Evolutionary conservation across 257 asterid genomes (phyloP), one percentile per base, ranked within the genome.

Genomic region (Misopates orontium): DNA sequence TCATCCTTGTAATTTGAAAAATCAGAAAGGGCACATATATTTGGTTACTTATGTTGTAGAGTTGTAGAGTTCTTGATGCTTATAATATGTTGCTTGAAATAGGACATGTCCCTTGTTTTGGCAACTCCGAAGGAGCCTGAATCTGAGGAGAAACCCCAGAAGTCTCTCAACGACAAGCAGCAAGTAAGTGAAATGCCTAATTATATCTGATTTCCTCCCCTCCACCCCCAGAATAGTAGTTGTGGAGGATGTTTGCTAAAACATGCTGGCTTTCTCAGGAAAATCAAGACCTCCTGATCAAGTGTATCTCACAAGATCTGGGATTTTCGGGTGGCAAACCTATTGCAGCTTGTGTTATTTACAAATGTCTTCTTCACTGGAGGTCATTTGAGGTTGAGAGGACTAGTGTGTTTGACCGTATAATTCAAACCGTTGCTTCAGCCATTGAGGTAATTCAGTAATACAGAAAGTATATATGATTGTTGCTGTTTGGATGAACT

Each of bases 331-430:
- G 85, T 48, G 97, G 99, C 78, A 93, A 90, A 74, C 97, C 99
- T 49, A 84, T 90, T 49, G 95, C 97, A 50, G 99, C 99, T 68
- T 87, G 96, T 83, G 76, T 93, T 70, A 86, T 93, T 56, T 93
- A 93, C 85, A 93, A 93, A 82, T 80, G 96, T 79, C 97, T 93
- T 74, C 96, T 88, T 56, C 99, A 93, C 70, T 93, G 99, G 99
- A 88, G 99, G 74, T 90, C 97, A 67, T 93, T 90, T 66, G 99
- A 93, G 85, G 99, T 93, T 64, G 99, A 93, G 83, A 88, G 97
- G 70, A 93, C 99, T 56, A 88, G 79, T 40, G 97, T 93, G 64
- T 93, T 93, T 80, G 99, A 93, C 79, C 88, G 96, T 54, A 83
- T 93, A 66, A 93, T 93, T 70, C 96, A 90, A 73, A 78, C 90